These are phyloP conservation scores for Microdochium bolleyi DNA, from an alignment of 2,329 filamentous ascomycete species.

Conservation along the genomic window DNA sequence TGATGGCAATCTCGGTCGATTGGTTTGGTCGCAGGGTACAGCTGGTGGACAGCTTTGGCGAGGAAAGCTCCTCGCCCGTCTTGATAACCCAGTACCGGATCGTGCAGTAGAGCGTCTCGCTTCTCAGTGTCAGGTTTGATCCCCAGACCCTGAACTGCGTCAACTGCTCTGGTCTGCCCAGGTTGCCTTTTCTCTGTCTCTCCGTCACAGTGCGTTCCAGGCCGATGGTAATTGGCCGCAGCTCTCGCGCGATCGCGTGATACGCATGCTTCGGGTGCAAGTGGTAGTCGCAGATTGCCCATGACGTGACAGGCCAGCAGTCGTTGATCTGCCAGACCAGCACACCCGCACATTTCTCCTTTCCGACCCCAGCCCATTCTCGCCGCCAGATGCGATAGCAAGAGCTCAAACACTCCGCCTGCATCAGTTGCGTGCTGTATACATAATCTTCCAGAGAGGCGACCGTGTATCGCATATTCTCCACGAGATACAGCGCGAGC, in stretches of 20 bases:
- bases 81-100: constrained; percentile 55
- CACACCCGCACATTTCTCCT: constrained; percentile 67
- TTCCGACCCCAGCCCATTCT: constrained; percentile 65
- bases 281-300: constrained; percentile 72
- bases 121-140: constrained; percentile 46
- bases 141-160: constrained; percentile 55
- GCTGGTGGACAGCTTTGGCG: constrained; percentile 30
- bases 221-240: constrained; percentile 64
- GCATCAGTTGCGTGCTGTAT: constrained; percentile 63
- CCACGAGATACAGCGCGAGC: constrained; percentile 80
- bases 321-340: constrained; percentile 84
- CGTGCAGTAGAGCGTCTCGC: constrained; percentile 42
- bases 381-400: constrained; percentile 65
- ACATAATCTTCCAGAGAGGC: constrained; percentile 60
- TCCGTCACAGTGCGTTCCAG: constrained; percentile 47
- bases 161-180: constrained; percentile 39
- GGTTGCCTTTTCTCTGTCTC: constrained; percentile 44
- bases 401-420: constrained; percentile 57
- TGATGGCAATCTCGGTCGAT: constrained; percentile 46
- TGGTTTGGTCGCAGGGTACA: constrained; percentile 45
- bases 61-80: constrained; percentile 47
- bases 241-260: constrained; percentile 69
- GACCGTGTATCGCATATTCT: constrained; percentile 69
- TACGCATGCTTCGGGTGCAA: constrained; percentile 73
- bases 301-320: constrained; percentile 79